phyloP scores from a whole-genome alignment of 495 filamentous ascomycete genomes.

The Poronia punctata region DNA sequence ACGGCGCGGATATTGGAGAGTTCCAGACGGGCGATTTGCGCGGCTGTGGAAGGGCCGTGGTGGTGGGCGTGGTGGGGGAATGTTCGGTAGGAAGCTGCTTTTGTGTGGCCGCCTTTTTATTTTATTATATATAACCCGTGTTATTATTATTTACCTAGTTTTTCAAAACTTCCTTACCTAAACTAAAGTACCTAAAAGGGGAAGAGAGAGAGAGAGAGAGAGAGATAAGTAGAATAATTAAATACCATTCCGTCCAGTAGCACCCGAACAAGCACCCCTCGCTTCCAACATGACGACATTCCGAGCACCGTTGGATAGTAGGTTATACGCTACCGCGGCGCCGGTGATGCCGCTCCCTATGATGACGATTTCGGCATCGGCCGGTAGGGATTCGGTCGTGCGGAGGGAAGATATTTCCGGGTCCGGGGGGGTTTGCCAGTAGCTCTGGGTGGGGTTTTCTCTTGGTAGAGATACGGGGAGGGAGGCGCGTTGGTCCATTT shows the following conservation, averaged over 20 bases:
- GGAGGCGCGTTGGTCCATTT: constrained; percentile 39
- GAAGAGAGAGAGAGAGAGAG: background rate
- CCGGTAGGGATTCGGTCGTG: constrained; percentile 40
- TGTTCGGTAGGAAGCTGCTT: constrained; percentile 52
- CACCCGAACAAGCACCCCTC: constrained; percentile 48
- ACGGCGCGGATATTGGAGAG: constrained; percentile 49
- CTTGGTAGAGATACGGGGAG: constrained; percentile 45
- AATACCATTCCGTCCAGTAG: constrained; percentile 54
- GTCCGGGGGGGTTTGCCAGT: constrained; percentile 64
- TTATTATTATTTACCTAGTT: too few relatives aligned
- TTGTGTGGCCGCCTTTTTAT: constrained; percentile 63
- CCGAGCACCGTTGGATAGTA: constrained; percentile 31
- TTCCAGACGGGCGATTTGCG: constrained; percentile 50
- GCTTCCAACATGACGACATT: constrained; percentile 55
- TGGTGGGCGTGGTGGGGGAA: constrained; percentile 38
- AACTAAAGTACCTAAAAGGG: background rate
- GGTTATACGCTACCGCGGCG: constrained; percentile 50
- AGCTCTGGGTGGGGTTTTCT: constrained; percentile 55
- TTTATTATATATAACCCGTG: too few relatives aligned
- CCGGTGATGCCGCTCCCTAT: constrained; percentile 70
- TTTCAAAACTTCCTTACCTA: too few relatives aligned
- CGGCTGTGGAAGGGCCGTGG: constrained; percentile 37
- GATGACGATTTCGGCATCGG: constrained; percentile 49
- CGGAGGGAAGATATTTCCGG: constrained; percentile 48
- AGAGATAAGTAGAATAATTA: background rate